Percentiles rank a stretch among this genome's conserved stretches.
Evolutionary conservation across 1,284 basidiomycete genomes (phyloP).

Genomic region (Thecaphora frezii): DNA sequence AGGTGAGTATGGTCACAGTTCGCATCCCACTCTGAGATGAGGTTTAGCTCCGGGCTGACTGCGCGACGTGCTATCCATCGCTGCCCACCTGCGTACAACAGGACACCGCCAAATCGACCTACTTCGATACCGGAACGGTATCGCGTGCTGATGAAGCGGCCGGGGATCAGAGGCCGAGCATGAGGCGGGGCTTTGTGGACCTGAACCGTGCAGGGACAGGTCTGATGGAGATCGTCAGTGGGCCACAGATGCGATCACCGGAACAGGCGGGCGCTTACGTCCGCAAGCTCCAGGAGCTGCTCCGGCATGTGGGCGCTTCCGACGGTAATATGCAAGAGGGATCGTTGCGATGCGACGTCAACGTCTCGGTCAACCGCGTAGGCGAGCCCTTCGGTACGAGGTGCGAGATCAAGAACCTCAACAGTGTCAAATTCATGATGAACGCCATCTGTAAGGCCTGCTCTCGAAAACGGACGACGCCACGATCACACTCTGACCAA

Average conservation of each 20-base stretch:
- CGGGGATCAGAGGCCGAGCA: slow-evolving; percentile 1
- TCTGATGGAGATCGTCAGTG: slow-evolving; percentile 93
- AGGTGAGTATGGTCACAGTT: slow-evolving; percentile 65
- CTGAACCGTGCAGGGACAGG: slow-evolving; percentile 86
- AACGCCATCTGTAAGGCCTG: slow-evolving; percentile 76
- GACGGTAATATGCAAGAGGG: slow-evolving; percentile 94
- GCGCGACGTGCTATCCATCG: too few relatives aligned
- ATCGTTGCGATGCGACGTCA: slow-evolving; percentile 83
- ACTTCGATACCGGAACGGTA: slow-evolving; percentile 60
- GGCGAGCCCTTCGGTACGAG: slow-evolving; percentile 75
- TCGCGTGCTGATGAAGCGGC: slow-evolving; percentile 6
- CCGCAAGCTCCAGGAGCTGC: slow-evolving; percentile 75
- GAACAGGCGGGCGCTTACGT: slow-evolving; percentile 92
- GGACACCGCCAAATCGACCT: slow-evolving; percentile 90
- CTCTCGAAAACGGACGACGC: not conserved
- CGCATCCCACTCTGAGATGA: too few relatives aligned
- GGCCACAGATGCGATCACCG: slow-evolving; percentile 85
- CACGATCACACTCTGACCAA: too few relatives aligned
- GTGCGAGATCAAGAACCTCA: slow-evolving; percentile 96
- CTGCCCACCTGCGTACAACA: too few relatives aligned
- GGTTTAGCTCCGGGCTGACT: too few relatives aligned
- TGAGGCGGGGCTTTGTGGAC: slow-evolving; percentile 65
- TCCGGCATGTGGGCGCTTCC: slow-evolving; percentile 81
- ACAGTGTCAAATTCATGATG: slow-evolving; percentile 83
- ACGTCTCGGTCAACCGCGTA: slow-evolving; percentile 69